Base-by-base conservation (phyloP, 208 protist species). In the Trypanosoma theileri region DNA sequence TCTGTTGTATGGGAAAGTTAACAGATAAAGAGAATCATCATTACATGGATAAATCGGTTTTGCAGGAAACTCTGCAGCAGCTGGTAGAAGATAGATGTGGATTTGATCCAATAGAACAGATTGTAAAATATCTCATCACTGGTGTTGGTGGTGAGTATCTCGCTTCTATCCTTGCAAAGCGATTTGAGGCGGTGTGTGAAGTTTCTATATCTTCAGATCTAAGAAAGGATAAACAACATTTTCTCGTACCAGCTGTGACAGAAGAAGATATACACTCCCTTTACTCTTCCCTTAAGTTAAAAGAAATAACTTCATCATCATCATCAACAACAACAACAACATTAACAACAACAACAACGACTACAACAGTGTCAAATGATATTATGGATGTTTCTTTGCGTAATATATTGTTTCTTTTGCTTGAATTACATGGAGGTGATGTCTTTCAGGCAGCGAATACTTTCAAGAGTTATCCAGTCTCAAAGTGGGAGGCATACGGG, bases 1-100 rank as follows among this genome's bases (percentile, higher is more conserved):
- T 71, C 9, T 65, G 67, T 22, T 51, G 69, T 17, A 41, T 91
- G 9, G 40, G 31, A 19, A 67, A 13, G 21, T 48, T 73, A 44
- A 67, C 59, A 41, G 31, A 40, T 0, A 42, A 53, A 24, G 13
- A 44, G 21, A 21, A 44, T 50, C 54, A 11, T 48, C 16, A n/a
- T 48, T 17, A 14, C 11, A 17, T 22, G 3, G 13, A 50, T 12
- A 12, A 65, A 26, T 22, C 11, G 19, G 10, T 35, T 19, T 53
- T 70, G 21, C 42, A 55, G 26, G 44, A 61, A 24, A 17, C 28
- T 21, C 14, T 73, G 13, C 0, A 56, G 3, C 28, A 54, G 16
- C 17, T 73, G 7, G 14, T 73, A 13, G 1, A 14, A 8, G 52
- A 66, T 40, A 31, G 68, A 17, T 13, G 21, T 3, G 68, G 68